These are phyloP conservation scores for Zalerion maritima DNA, from an alignment of 495 filamentous ascomycete genomes.

Conservation along the genomic window DNA sequence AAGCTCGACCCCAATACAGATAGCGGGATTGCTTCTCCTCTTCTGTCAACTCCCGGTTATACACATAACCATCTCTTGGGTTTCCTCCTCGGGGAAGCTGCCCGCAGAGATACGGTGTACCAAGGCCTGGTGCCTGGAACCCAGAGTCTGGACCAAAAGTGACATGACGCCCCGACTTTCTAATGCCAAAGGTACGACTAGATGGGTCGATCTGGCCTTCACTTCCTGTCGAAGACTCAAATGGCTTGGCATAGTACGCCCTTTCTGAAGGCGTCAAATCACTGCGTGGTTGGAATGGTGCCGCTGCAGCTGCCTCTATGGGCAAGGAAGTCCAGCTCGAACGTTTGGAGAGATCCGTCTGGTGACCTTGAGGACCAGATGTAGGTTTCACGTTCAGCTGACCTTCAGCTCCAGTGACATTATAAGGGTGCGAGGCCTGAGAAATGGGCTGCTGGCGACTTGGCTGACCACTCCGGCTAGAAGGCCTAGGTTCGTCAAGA, in stretches of 20 bases:
- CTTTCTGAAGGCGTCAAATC: too few species aligned
- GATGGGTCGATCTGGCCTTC: not conserved
- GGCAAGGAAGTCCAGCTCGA: too few species aligned
- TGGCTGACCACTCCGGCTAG: too few species aligned
- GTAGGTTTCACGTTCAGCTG: too few species aligned
- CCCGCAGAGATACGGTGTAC: conserved; percentile 30
- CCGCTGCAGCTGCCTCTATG: conserved; percentile 13
- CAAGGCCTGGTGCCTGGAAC: not conserved
- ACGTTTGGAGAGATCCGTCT: too few species aligned
- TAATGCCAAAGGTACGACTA: too few species aligned
- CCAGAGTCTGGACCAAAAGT: too few species aligned
- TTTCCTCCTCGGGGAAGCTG: conserved; percentile 22
- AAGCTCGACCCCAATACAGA: conserved; percentile 36
- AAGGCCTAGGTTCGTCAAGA: too few species aligned
- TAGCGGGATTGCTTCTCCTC: conserved; percentile 33
- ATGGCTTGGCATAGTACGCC: not conserved
- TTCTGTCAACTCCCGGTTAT: conserved; percentile 29
- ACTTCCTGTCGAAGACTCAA: not conserved
- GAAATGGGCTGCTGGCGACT: too few species aligned
- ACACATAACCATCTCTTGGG: conserved; percentile 22
- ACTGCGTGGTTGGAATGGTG: conserved; percentile 16
- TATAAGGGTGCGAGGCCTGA: too few species aligned
- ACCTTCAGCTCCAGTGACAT: too few species aligned
- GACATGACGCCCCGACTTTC: not conserved
- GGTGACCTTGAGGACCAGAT: too few species aligned